Evolutionary conservation across 768 basidiomycete species (phyloP).

Genomic region (Russula brevipes): DNA sequence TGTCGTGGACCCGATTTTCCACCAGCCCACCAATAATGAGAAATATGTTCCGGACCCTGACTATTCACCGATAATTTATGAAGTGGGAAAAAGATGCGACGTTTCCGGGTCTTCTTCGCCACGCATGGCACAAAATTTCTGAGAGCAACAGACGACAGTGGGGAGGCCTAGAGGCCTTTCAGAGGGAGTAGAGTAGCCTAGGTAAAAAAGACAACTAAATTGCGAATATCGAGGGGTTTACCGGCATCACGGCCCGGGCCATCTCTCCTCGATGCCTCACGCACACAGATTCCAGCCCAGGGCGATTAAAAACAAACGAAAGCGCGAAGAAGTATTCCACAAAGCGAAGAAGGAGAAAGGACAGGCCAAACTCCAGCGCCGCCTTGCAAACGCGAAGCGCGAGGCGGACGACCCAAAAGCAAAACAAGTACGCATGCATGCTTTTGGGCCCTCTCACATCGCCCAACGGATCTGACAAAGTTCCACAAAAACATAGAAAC

Average conservation of each 20-base stretch:
- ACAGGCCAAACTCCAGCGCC: conserved; percentile 73
- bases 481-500: conserved; percentile 48
- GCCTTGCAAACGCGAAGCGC: conserved; percentile 70
- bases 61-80: too few relatives aligned
- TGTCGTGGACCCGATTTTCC: too few relatives aligned
- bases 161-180: too few relatives aligned
- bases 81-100: too few relatives aligned
- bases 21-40: too few relatives aligned
- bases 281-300: conserved; percentile 55
- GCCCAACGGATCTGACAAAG: not conserved
- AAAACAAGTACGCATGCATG: conserved; percentile 56
- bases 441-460: not conserved
- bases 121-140: too few relatives aligned
- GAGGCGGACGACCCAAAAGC: conserved; percentile 71
- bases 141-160: too few relatives aligned
- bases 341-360: conserved; percentile 75
- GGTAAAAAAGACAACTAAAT: too few relatives aligned
- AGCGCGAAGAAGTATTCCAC: conserved; percentile 69
- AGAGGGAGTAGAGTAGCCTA: too few relatives aligned
- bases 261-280: conserved; percentile 41
- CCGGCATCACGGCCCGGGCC: not conserved
- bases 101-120: too few relatives aligned
- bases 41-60: too few relatives aligned
- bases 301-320: conserved; percentile 80
- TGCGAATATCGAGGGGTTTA: too few relatives aligned